Base-by-base conservation (phyloP, 139 green algal species). In the Pycnococcus provasolii region DNA sequence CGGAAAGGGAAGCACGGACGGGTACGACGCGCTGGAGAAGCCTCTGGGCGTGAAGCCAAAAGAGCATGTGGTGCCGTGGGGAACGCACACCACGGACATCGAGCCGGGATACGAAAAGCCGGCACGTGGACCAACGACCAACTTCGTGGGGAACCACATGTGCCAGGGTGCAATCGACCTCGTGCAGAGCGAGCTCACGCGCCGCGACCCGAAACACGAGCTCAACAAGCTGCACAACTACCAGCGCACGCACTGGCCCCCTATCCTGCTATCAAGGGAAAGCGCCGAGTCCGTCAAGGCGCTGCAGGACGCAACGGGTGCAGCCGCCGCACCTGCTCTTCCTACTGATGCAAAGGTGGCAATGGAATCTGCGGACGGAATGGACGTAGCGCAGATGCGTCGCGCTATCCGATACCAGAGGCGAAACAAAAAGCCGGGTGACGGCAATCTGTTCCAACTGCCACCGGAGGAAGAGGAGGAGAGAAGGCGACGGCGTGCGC, bases 141-240 rank as follows among this genome's bases (percentile, higher is more conserved):
- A 94, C 74, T 90, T 94, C 64, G 87, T 94, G 51, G 87, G 87
- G 0, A 85, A 91, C 69, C 81, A 87, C 67, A 94, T 94, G 87
- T 89, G 83, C 40, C 77, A 84, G 57, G 86, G 80, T 3, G 86
- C 87, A 4, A 87, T 91, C 46, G 86, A 91, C 59, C 71, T 94
- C 8, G 84, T 91, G 3, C 77, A 89, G 55, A 74, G 61, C 44
- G 70, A 75, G 26, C 71, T 75, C 1, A 79, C 59, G 40, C 45
- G 48, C 9, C 7, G 8, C 9, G 72, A 67, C 59, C 9, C 9
- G 39, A 13, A 42, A 6, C 4, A 70, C 54, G 53, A 71, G 50
- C 44, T 7, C 40, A 6, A 6, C 15, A 70, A 68, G 63, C 48
- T 70, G 5, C 8, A 42, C 46, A 58, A 40, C 39, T 70, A 70